Evolutionary conservation across 805 yeast genomes (phyloP), one percentile per base, ranked within the genome.

Genomic region (Wickerhamiella parazyma): DNA sequence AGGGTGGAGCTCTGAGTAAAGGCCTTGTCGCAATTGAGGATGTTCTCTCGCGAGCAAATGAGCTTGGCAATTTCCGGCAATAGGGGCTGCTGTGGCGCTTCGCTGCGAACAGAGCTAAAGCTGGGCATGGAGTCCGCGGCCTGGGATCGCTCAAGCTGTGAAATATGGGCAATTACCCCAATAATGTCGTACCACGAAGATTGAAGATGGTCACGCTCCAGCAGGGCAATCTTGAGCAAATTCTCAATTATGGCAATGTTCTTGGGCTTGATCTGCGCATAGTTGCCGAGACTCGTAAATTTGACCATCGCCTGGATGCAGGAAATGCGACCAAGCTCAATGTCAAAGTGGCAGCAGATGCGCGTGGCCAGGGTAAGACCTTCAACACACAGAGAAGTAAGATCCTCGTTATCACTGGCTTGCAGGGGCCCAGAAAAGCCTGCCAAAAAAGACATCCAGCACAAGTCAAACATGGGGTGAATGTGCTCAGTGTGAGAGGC

Each of bases 401-500:
- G 72, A 44, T 78, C 85, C 17, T 69, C 71, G 51, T 83, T 91
- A 51, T 82, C 86, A 49, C 80, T 78, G 44, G 85, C 95, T 57
- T 80, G 85, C 66, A 87, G 86, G 5, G 95, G 94, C 3, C 93
- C 89, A 0, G 96, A 86, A 40, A 91, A 68, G 0, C 94, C 96
- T 6, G 97, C 97, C 51, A 91, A 69, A 38, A 91, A 74, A 0
- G 96, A 85, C 95, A 93, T 87, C 99, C 99, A 91, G 36, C 82
- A 66, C 14, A 84, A 84, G 54, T 89, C 95, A 63, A 91, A 89
- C 57, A 93, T 83, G 1, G 96, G 87, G 57, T 74, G 80, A 12
- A 89, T 94, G 58, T 89, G 95, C 52, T 85, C 93, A 12, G 82
- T 74, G 55, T 82, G 89, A 1, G 86, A 74, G 0, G 96, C 96